Conservation (phyloP, 148 eudicot genomes). For the Arctostaphylos glauca region DNA sequence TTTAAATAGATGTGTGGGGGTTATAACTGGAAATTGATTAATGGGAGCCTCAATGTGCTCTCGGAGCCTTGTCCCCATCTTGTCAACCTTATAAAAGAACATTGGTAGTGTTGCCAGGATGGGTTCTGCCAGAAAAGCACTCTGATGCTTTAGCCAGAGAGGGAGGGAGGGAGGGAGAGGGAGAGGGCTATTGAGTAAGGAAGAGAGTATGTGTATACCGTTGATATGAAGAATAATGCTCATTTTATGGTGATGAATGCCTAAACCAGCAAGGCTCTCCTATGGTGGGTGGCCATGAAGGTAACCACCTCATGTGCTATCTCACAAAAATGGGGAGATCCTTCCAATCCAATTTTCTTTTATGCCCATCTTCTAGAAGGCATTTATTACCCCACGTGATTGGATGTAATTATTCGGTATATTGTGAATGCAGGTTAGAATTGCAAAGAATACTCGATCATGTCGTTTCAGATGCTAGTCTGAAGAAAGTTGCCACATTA, state of each 20-base stretch:
- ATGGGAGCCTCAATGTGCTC: too few species aligned
- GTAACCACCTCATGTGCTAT: background rate
- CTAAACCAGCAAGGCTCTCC: background rate
- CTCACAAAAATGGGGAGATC: background rate
- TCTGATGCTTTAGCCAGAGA: background rate
- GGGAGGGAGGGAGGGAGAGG: background rate
- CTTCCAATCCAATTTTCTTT: background rate
- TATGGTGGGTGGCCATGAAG: background rate
- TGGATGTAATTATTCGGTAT: background rate
- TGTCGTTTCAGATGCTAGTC: conserved; percentile 46
- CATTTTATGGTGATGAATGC: background rate
- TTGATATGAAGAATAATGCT: background rate
- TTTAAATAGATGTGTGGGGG: background rate
- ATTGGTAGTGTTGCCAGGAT: background rate
- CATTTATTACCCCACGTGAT: background rate
- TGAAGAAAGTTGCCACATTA: conserved; percentile 52
- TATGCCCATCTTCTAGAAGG: background rate
- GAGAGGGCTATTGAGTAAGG: background rate
- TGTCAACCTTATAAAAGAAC: background rate
- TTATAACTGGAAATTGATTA: too few species aligned
- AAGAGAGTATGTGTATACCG: background rate
- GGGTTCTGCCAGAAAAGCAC: background rate
- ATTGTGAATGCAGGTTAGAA: conserved; percentile 56
- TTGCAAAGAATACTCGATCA: conserved; percentile 73
- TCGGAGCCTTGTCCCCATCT: too few species aligned